Base-by-base conservation (phyloP, 495 filamentous ascomycete genomes). In the Talaromyces proteolyticus region DNA sequence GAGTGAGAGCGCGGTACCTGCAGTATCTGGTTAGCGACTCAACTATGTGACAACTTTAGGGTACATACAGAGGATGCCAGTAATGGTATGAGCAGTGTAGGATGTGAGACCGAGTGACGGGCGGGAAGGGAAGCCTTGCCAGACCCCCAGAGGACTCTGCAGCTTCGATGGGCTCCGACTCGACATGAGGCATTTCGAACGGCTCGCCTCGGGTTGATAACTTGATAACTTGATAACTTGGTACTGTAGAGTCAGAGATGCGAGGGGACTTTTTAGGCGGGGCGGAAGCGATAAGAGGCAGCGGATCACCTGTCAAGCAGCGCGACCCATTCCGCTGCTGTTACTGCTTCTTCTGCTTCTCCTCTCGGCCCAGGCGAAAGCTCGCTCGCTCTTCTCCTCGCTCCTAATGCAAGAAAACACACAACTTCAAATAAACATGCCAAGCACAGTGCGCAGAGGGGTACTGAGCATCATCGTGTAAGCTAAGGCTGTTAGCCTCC, bases 21-120 rank as follows among this genome's bases (percentile, higher is more conserved):
- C n/a, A 36, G 40, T 18, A 16, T 16, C 14, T 24, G 17, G 37
- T 1, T 12, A 51, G 24, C 18, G 18, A 21, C 20, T 3, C 23
- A 51, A 5, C 25, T 25, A 10, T 50, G 23, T 38, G 38, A 67
- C 63, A 37, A 41, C 18, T 40, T 49, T 44, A 14, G 14, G 51
- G 40, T 52, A 74, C 78, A 47, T 58, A 87, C 82, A 79, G 82
- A 49, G 85, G 77, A 56, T 95, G 86, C 93, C 93, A 98, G 51
- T 77, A 78, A 65, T 95, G 86, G 65, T 91, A 96, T 34, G 93
- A 93, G 69, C 93, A 98, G 65, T 96, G 82, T 29, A 95, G 67
- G 57, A 98, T 94, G 59, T 98, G 93, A 21, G 84, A 79, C 57
- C 83, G 81, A 4, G 82, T 87, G 39, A 96, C 77, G 2, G 89